Conservation (phyloP, 2,329 filamentous ascomycete genomes). For the Dryadomyces quercivorus region DNA sequence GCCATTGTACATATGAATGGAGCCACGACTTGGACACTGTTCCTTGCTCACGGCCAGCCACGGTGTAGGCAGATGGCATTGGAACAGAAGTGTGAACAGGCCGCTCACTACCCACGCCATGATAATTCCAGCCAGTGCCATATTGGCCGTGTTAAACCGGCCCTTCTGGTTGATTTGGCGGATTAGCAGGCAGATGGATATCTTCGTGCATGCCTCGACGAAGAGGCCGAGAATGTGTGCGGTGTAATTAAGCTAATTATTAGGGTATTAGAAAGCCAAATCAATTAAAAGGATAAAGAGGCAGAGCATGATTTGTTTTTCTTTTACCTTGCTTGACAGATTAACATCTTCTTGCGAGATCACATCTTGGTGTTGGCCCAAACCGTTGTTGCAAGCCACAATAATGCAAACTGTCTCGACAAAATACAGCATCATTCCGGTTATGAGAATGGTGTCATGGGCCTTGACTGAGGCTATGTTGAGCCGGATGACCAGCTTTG, state of each 20-base stretch:
- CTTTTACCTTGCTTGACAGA: neutral
- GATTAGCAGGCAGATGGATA: slow-evolving; percentile 3
- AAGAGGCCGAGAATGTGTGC: neutral
- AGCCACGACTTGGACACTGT: slow-evolving; percentile 4
- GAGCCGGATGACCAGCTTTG: slow-evolving; percentile 3
- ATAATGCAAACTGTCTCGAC: slow-evolving; percentile 1
- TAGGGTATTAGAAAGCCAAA: neutral
- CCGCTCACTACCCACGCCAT: slow-evolving; percentile 20
- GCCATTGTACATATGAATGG: slow-evolving; percentile 7
- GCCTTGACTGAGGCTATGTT: slow-evolving; percentile 1
- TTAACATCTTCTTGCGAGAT: neutral
- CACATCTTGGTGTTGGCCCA: slow-evolving; percentile 1
- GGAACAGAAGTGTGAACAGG: slow-evolving; percentile 1
- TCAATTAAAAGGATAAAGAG: neutral
- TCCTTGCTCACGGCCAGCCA: slow-evolving; percentile 3
- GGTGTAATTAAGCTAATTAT: neutral
- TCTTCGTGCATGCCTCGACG: slow-evolving; percentile 1
- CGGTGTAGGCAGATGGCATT: slow-evolving; percentile 32
- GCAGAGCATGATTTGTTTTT: no score
- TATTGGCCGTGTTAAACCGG: neutral
- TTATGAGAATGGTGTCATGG: neutral
- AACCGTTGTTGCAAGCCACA: slow-evolving; percentile 1
- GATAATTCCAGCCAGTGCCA: neutral
- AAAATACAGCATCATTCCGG: neutral
- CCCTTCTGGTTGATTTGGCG: neutral